Evolutionary conservation across 495 filamentous ascomycete genomes (phyloP), one percentile per base, ranked within the genome.

Genomic region (Durotheca rogersii): DNA sequence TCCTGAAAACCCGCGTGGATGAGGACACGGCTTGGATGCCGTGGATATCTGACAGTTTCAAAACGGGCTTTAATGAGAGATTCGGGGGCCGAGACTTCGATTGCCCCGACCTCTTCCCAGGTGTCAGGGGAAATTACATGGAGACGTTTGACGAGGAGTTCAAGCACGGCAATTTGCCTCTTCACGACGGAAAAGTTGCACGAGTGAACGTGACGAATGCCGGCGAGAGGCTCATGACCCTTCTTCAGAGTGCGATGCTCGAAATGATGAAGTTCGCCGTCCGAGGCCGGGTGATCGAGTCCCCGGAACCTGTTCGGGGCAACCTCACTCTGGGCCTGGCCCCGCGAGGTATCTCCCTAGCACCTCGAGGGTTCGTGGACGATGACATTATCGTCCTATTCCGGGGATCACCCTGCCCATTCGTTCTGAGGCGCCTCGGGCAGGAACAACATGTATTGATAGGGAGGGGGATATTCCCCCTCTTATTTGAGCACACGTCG

Each of bases 401-500:
- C 17, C 25, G 46, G 14, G 49, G 41, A 14, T 39, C 49, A 2
- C 49, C 35, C 1, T 53, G 18, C 15, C 41, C 41, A 12, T 39
- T 53, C 14, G 35, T 41, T 27, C 15, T 53, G 12, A 53, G 49
- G 10, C 25, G 9, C 15, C 27, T 20, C 20, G 11, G 10, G 2
- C 41, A n/a, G 27, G 27, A 16, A 10, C 27, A 33, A 30, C 19
- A 46, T 17, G 29, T 21, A 1, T 34, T 53, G 6, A n/a, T 53
- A 40, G 49, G 41, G 18, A 39, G 49, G 14, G 40, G 25, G 4
- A 27, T 52, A 38, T 52, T 45, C 40, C 49, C 49, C 16, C 29
- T 52, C 29, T 45, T 34, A 36, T 53, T 40, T 20, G 49, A 53
- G 19, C 41, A 46, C 7, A 41, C 9, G n/a, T 53, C 49, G n/a